Evolutionary conservation across 257 asterid species (phyloP).

Genomic region (Thymus quinquecostatus): DNA sequence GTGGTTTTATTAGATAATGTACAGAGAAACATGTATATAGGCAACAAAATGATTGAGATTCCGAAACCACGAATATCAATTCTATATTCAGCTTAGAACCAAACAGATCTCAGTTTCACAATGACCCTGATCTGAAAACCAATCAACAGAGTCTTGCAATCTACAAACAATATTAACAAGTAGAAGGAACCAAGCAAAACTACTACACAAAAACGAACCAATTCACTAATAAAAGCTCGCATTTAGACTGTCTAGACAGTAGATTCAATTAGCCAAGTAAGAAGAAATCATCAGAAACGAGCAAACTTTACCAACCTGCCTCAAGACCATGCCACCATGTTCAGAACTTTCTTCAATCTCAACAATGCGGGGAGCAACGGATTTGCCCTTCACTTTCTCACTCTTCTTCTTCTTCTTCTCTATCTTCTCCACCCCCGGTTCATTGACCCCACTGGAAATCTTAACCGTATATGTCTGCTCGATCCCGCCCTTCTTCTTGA

Average conservation of each 20-base stretch:
- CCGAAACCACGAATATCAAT: background rate
- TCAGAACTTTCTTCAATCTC: conserved; percentile 71
- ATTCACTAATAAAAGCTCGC: background rate
- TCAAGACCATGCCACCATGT: conserved; percentile 66
- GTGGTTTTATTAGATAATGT: too few relatives aligned
- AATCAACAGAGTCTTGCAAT: conserved; percentile 9
- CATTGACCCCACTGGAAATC: conserved; percentile 46
- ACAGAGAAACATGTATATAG: too few relatives aligned
- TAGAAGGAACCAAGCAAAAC: background rate
- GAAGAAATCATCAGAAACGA: background rate
- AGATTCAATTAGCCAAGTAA: background rate
- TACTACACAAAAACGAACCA: conserved; percentile 1
- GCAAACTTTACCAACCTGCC: conserved; percentile 56
- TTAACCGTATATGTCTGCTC: conserved; percentile 62
- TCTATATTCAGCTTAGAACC: conserved; percentile 5
- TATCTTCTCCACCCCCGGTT: conserved; percentile 28
- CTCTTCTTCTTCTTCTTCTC: conserved; percentile 41
- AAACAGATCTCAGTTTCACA: conserved; percentile 10
- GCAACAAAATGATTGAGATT: background rate
- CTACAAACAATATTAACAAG: background rate
- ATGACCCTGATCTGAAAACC: conserved; percentile 7
- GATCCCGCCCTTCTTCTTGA: conserved; percentile 62
- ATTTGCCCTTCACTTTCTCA: conserved; percentile 43
- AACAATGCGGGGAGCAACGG: conserved; percentile 45
- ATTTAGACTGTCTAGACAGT: background rate